Evolutionary conservation across 768 basidiomycete species (phyloP).

Genomic region (Tulasnella sp.): DNA sequence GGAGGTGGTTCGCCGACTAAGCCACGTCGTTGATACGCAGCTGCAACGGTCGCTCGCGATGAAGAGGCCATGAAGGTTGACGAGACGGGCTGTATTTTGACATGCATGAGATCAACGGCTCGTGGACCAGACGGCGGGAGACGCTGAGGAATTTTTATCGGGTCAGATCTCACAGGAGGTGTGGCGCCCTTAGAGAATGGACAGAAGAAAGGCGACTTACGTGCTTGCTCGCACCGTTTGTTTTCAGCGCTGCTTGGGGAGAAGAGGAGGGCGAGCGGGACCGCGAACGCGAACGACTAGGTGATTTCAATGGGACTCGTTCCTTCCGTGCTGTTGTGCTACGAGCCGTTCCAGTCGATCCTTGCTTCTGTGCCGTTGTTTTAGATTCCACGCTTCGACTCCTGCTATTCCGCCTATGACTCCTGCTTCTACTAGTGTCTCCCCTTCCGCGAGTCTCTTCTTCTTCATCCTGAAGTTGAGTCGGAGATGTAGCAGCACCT

Average conservation of each 20-base stretch:
- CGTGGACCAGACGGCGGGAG: constrained; percentile 14
- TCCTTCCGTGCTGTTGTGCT: neutral
- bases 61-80: constrained; percentile 3
- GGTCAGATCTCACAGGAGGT: no score
- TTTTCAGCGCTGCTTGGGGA: constrained; percentile 5
- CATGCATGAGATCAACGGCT: constrained; percentile 7
- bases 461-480: neutral
- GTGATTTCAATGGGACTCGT: neutral
- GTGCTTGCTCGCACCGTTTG: constrained; percentile 8
- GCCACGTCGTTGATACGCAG: constrained; percentile 1
- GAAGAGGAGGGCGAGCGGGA: constrained; percentile 11
- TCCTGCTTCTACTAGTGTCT: neutral
- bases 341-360: neutral
- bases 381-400: neutral
- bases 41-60: constrained; percentile 4
- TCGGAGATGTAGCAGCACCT: neutral
- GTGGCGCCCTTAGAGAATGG: neutral
- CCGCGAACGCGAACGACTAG: neutral
- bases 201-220: neutral
- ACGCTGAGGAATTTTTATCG: no score
- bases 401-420: neutral
- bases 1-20: constrained; percentile 8
- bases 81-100: constrained; percentile 1
- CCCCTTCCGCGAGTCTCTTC: neutral
- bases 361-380: neutral